These are phyloP conservation scores for Monilinia polystroma DNA, from an alignment of 2,329 filamentous ascomycete species.

Conservation along the genomic window DNA sequence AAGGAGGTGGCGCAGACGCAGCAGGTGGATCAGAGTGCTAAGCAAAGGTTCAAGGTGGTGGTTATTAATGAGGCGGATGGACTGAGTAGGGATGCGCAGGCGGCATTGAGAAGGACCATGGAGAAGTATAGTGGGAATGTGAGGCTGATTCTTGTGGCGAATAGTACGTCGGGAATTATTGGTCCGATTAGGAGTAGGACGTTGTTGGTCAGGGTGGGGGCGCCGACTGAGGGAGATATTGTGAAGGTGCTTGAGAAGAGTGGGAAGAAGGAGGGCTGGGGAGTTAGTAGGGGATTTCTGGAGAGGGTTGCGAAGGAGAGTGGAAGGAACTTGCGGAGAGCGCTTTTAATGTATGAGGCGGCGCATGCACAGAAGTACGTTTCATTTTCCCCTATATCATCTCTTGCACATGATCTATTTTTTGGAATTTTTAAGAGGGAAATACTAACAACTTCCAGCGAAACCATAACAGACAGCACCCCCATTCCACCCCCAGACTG, in stretches of 20 bases:
- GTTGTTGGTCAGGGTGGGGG: conserved; percentile 85
- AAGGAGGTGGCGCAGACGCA: conserved; percentile 99
- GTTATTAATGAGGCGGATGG: conserved; percentile 99
- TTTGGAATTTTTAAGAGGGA: background rate
- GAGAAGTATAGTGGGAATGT: conserved; percentile 98
- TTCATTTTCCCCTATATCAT: conserved; percentile 24
- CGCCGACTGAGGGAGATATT: conserved; percentile 83
- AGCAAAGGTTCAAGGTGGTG: conserved; percentile 95
- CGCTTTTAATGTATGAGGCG: conserved; percentile 94
- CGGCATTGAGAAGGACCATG: conserved; percentile 92
- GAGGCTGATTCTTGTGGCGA: conserved; percentile 85
- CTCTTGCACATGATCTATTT: too few relatives aligned
- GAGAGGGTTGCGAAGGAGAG: conserved; percentile 85
- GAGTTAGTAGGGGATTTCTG: conserved; percentile 72
- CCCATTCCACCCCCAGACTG: conserved; percentile 93
- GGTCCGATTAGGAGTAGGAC: conserved; percentile 95
- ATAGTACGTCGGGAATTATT: conserved; percentile 97
- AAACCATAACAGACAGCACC: conserved; percentile 84
- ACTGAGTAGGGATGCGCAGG: conserved; percentile 89
- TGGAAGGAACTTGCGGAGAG: conserved; percentile 83
- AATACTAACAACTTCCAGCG: conserved; percentile 52
- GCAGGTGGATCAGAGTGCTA: conserved; percentile 90
- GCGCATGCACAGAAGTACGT: conserved; percentile 94
- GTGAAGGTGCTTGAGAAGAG: conserved; percentile 68
- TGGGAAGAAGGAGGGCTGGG: conserved; percentile 80